Base-by-base conservation (phyloP, 208 protist genomes). In the Trypanosoma theileri region DNA sequence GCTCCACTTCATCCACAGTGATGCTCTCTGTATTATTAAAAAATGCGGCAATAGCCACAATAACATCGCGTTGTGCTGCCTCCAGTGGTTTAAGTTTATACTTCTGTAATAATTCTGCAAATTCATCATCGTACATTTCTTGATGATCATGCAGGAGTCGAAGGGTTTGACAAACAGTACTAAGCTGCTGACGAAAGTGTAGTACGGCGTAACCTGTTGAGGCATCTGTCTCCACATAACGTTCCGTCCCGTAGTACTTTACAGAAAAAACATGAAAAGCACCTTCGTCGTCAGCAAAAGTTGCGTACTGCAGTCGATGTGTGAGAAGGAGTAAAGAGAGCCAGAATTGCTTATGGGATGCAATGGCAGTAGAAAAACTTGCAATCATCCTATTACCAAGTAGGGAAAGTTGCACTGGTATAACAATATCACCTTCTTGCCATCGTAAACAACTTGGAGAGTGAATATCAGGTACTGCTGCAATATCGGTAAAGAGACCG, bases 211-310 rank as follows among this genome's bases (percentile, higher is more conserved):
- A 35, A 13, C 85, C 82, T 11, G 75, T 76, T 19, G 76, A 60
- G 50, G 78, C 88, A 69, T 94, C 88, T 63, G 86, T 77, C 77
- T 94, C 85, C 6, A 94, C 59, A 71, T 80, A 89, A 28, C 82
- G 80, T 57, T 86, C 64, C 48, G 79, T 84, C 24, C 74, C 77
- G 57, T 84, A 80, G 69, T 90, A 91, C 21, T 71, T 77, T 26
- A 94, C 58, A 17, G 76, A 56, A 73, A 94, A 91, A 53, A 91
- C 88, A 64, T 81, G 71, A 67, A 85, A 94, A 19, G 72, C 76
- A 28, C 88, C 88, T 2, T 87, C 80, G 52, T 94, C 83, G 67
- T 91, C 88, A 62, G 78, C 85, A 65, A 91, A 94, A 1, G 70
- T 41, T 11, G 76, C 76, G 51, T 78, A 81, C 53, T 59, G 46